Evolutionary conservation across 2,329 filamentous ascomycete genomes (phyloP).

Genomic region (Lachnellula cervina): DNA sequence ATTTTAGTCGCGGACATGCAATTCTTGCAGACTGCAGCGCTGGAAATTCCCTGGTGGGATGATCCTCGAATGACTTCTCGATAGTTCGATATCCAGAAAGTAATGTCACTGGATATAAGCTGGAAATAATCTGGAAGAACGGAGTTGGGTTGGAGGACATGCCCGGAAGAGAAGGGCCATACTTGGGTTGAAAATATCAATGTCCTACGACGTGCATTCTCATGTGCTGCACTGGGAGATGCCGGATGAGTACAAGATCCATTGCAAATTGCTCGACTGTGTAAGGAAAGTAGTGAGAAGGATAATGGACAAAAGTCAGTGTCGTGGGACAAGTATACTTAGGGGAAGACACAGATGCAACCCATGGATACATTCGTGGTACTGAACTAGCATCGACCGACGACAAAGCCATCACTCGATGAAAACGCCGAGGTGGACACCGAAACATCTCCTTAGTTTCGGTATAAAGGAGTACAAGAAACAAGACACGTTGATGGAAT

Average conservation of each 20-base stretch:
- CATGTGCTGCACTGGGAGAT: constrained; percentile 49
- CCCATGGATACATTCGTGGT: constrained; percentile 25
- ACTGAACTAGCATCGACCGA: constrained; percentile 21
- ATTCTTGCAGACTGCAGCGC: constrained; percentile 41
- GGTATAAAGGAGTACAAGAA: too few species aligned
- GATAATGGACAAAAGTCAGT: constrained; percentile 4
- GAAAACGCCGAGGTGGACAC: too few species aligned
- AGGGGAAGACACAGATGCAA: constrained; percentile 13
- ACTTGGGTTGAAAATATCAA: constrained; percentile 41
- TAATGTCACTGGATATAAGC: constrained; percentile 17
- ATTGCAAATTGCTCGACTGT: constrained; percentile 53
- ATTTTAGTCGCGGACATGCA: constrained; percentile 27
- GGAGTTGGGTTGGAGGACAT: constrained; percentile 13
- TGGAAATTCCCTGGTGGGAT: constrained; percentile 40
- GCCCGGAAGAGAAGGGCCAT: constrained; percentile 35
- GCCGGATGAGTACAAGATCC: constrained; percentile 47
- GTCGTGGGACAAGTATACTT: constrained; percentile 26
- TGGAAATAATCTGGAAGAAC: constrained; percentile 10
- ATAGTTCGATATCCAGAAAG: constrained; percentile 35
- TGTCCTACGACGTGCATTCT: constrained; percentile 43
- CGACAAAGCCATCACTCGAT: background rate
- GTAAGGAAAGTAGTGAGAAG: constrained; percentile 30
- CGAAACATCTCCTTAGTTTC: too few species aligned
- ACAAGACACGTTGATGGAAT: too few species aligned
- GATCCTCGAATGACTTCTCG: constrained; percentile 42